Base-by-base conservation (phyloP, 2,329 filamentous ascomycete species). In the Diaporthe batatas region DNA sequence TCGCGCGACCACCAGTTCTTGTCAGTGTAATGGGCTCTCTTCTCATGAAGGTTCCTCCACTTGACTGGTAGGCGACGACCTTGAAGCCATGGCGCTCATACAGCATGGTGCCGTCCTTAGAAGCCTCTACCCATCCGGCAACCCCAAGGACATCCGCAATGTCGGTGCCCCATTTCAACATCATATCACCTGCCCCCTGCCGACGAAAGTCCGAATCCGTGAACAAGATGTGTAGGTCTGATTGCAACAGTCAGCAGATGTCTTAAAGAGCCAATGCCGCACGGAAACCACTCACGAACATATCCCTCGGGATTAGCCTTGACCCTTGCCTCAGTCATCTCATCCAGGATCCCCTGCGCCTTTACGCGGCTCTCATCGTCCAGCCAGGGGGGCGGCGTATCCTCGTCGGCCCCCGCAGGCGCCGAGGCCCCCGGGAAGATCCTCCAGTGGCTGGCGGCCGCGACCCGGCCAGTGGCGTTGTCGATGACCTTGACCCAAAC, bases 401-500 rank as follows among this genome's bases (percentile, higher is more conserved):
- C 71, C 32, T 80, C 76, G 57, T 75, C 74, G 5, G 54, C 54
- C 2, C 36, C 44, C 11, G n/a, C 29, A 4, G 68, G 68, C n/a
- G 78, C 78, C 10, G 75, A 72, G 7, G 72, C 75, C 21, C 78
- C 78, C 2, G 77, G 74, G 77, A 79, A 81, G 11, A 83, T 75
- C 65, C 80, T 80, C 79, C 81, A 84, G 77, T 80, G 73, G 62
- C 75, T 79, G 44, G 79, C 75, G 71, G 83, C 84, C n/a, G 79
- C 79, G 47, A 84, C 70, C 68, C 78, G 80, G 67, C 77, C 76
- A 5, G 21, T 78, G 77, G 77, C 77, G 3, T 77, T 76, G 73
- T 84, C 83, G 39, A 83, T 76, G 16, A 81, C 79, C 73, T 84
- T 82, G 71, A 79, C 75, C 80, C 81, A 83, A 51, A 78, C 75